Evolutionary conservation across 1,284 basidiomycete species (phyloP).

Genomic region (Moniliophthora roreri): DNA sequence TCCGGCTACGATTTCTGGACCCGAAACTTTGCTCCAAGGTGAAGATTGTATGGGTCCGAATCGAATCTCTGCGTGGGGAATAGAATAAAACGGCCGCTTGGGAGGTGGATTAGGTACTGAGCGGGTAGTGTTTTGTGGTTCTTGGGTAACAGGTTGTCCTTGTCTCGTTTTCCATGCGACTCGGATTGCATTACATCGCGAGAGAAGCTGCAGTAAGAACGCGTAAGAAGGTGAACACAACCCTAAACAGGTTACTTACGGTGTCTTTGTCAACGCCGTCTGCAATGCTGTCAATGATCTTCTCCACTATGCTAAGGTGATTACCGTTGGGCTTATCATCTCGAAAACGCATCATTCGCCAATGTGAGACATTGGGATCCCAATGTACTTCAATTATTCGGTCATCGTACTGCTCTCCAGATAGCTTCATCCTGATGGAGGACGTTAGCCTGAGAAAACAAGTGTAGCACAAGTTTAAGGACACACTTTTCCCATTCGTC

Average conservation of each 20-base stretch:
- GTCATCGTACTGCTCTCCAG: slow-evolving; percentile 89
- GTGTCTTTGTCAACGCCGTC: slow-evolving; percentile 88
- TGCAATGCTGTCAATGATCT: slow-evolving; percentile 83
- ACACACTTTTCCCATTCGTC: slow-evolving; percentile 91
- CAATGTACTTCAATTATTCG: slow-evolving; percentile 93
- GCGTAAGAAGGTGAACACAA: neutral
- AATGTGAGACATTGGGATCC: slow-evolving; percentile 66
- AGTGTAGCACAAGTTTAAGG: slow-evolving; percentile 9
- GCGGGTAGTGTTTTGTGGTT: slow-evolving; percentile 13
- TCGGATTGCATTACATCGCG: slow-evolving; percentile 57
- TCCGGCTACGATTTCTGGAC: slow-evolving; percentile 58
- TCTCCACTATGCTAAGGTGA: slow-evolving; percentile 78
- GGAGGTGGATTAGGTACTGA: slow-evolving; percentile 10
- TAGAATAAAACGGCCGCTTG: slow-evolving; percentile 13
- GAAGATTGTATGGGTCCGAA: slow-evolving; percentile 66
- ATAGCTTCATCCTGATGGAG: slow-evolving; percentile 72
- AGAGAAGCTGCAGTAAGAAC: slow-evolving; percentile 52
- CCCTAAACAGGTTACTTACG: slow-evolving; percentile 43
- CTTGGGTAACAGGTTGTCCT: slow-evolving; percentile 31
- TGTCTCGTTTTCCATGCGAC: slow-evolving; percentile 68
- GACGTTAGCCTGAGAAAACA: slow-evolving; percentile 6
- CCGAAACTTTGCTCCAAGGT: slow-evolving; percentile 71
- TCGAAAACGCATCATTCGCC: slow-evolving; percentile 90
- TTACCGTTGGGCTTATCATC: slow-evolving; percentile 93
- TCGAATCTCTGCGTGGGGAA: slow-evolving; percentile 38